phyloP scores from a whole-genome alignment of 768 basidiomycete genomes.

The Pisolithus albus region DNA sequence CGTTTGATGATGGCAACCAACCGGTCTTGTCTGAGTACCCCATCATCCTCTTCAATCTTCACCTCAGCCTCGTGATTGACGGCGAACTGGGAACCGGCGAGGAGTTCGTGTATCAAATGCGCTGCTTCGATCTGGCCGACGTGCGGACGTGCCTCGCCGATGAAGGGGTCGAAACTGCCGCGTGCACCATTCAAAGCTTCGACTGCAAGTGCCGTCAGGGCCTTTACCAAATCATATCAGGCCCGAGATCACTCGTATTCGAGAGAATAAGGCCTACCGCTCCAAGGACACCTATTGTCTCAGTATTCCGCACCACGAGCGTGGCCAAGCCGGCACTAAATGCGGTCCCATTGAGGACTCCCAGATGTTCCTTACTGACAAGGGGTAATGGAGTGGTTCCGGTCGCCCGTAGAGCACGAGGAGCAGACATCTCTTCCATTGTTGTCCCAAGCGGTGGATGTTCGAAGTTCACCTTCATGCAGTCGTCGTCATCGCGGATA shows the following conservation, averaged over 20 bases:
- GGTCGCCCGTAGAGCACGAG: constrained; percentile 52
- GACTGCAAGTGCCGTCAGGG: constrained; percentile 76
- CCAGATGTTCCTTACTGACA: constrained; percentile 71
- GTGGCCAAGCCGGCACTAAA: constrained; percentile 77
- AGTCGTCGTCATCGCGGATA: constrained; percentile 17
- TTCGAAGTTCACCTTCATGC: constrained; percentile 17
- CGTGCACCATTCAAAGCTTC: constrained; percentile 75
- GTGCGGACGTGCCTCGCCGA: constrained; percentile 70
- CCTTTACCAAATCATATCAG: constrained; percentile 29
- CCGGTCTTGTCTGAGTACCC: constrained; percentile 73
- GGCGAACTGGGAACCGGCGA: constrained; percentile 65
- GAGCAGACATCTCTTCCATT: constrained; percentile 9
- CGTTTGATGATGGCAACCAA: constrained; percentile 26
- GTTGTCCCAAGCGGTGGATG: constrained; percentile 17
- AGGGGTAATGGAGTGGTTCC: constrained; percentile 59
- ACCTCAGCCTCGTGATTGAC: constrained; percentile 67
- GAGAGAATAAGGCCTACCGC: constrained; percentile 14
- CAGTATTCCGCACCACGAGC: constrained; percentile 66
- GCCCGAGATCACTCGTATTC: background rate
- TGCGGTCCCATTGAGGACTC: constrained; percentile 79
- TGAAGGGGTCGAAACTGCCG: constrained; percentile 71
- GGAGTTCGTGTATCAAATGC: constrained; percentile 57
- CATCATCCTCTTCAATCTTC: constrained; percentile 63
- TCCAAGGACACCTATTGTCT: constrained; percentile 57
- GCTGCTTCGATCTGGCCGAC: constrained; percentile 80